Percentiles rank a stretch among this genome's conserved stretches.
phyloP scores from a whole-genome alignment of 495 filamentous ascomycete species.

The Bombardia bombarda region DNA sequence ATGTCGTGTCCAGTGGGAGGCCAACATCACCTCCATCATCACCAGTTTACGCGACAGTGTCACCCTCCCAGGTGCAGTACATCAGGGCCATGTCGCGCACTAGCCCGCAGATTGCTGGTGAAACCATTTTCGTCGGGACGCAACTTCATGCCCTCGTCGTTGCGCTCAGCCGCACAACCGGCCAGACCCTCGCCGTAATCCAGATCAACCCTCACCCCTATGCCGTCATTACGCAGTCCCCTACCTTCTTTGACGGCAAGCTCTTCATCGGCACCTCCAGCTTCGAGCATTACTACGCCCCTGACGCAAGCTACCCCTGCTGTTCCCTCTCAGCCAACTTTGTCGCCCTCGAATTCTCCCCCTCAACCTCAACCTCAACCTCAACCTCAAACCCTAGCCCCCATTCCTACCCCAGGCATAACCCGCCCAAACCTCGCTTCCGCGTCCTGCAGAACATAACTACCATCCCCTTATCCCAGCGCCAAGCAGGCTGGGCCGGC shows the following conservation, averaged over 20 bases:
- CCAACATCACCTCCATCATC: constrained; percentile 25
- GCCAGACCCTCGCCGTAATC: constrained; percentile 10
- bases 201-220: constrained; percentile 25
- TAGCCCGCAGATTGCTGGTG: constrained; percentile 20
- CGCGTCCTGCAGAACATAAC: constrained; percentile 17
- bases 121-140: constrained; percentile 27
- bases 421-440: too few relatives aligned
- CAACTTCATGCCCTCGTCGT: constrained; percentile 23
- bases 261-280: constrained; percentile 26
- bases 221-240: constrained; percentile 26
- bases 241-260: constrained; percentile 24
- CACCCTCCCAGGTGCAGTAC: constrained; percentile 2
- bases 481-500: constrained; percentile 19
- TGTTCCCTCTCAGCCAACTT: constrained; percentile 27
- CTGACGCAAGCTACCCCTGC: constrained; percentile 20
- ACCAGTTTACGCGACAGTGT: constrained; percentile 8
- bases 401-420: too few relatives aligned
- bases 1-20: constrained; percentile 23
- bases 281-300: constrained; percentile 14
- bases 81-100: constrained; percentile 10
- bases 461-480: constrained; percentile 7
- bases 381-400: too few relatives aligned
- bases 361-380: too few relatives aligned
- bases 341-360: constrained; percentile 14
- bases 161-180: constrained; percentile 17